Evolutionary conservation across 2,329 filamentous ascomycete genomes (phyloP).

Genomic region (Gliomastix tumulicola): DNA sequence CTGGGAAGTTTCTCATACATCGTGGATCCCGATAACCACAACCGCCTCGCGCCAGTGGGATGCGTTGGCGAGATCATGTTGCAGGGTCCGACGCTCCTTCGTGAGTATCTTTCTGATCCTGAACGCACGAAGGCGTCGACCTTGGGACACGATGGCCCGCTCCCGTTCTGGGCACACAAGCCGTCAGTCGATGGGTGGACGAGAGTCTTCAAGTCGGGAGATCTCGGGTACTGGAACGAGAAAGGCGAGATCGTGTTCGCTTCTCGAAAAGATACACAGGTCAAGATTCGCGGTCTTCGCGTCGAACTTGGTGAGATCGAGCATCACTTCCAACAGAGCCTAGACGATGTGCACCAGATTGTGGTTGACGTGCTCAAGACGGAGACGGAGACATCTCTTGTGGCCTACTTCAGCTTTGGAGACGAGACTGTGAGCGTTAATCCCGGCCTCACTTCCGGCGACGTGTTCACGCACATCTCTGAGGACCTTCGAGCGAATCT

Average conservation of each 20-base stretch:
- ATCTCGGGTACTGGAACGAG: slow-evolving; percentile 7
- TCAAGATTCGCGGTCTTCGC: slow-evolving; percentile 12
- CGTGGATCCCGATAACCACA: slow-evolving; percentile 6
- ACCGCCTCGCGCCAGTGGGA: slow-evolving; percentile 13
- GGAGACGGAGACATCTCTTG: background rate
- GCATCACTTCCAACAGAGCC: background rate
- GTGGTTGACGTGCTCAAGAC: slow-evolving; percentile 1
- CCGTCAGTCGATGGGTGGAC: too few relatives aligned
- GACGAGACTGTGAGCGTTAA: background rate
- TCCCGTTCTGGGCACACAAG: too few relatives aligned
- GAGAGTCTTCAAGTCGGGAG: slow-evolving; percentile 9
- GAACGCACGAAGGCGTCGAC: slow-evolving; percentile 43
- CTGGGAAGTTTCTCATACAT: slow-evolving; percentile 6
- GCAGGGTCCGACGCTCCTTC: slow-evolving; percentile 44
- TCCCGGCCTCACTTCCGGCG: background rate
- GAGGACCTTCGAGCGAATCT: slow-evolving; percentile 5
- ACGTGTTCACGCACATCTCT: slow-evolving; percentile 5
- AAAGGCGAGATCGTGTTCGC: slow-evolving; percentile 9
- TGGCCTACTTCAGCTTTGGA: background rate
- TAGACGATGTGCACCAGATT: background rate
- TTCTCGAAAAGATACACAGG: slow-evolving; percentile 9
- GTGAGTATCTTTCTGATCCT: slow-evolving; percentile 45
- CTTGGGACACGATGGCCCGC: slow-evolving; percentile 23
- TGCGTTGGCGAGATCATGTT: slow-evolving; percentile 32
- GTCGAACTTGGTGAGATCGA: slow-evolving; percentile 12